Evolutionary conservation across 2,329 filamentous ascomycete genomes (phyloP).

Genomic region (Talaromyces albobiverticillius): DNA sequence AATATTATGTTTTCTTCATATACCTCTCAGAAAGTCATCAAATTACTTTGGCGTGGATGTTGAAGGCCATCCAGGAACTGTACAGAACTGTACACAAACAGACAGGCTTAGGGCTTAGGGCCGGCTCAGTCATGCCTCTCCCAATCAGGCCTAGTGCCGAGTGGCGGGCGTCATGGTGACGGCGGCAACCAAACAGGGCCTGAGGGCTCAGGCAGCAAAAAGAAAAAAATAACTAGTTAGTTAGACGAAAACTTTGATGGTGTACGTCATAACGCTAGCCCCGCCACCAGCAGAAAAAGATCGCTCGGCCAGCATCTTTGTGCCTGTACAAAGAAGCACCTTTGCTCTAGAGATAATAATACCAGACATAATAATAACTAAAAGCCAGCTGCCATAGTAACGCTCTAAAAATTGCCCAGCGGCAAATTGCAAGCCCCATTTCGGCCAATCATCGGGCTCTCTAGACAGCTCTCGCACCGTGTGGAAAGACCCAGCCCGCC

Average conservation of each 20-base stretch:
- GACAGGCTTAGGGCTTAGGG: not conserved
- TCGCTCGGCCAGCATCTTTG: no score
- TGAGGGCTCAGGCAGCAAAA: not conserved
- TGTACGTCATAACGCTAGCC: slow-evolving; percentile 4
- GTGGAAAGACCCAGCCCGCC: slow-evolving; percentile 36
- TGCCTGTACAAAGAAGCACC: no score
- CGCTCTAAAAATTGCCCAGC: no score
- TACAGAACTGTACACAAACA: no score
- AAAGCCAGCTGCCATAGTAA: no score
- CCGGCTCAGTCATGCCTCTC: not conserved
- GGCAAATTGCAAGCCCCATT: not conserved
- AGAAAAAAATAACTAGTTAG: no score
- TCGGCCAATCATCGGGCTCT: not conserved
- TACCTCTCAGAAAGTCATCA: no score
- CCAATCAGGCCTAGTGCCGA: not conserved
- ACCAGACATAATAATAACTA: no score
- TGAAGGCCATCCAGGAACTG: no score
- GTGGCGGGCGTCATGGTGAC: slow-evolving; percentile 7
- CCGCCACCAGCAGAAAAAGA: not conserved
- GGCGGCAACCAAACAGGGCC: not conserved
- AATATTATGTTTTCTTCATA: no score
- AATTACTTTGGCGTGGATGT: no score
- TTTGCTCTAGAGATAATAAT: no score
- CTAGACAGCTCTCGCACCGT: slow-evolving; percentile 19
- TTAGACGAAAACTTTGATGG: not conserved